These are phyloP conservation scores for Penicillium sp. DNA, from an alignment of 2,329 filamentous ascomycete species.

Conservation along the genomic window DNA sequence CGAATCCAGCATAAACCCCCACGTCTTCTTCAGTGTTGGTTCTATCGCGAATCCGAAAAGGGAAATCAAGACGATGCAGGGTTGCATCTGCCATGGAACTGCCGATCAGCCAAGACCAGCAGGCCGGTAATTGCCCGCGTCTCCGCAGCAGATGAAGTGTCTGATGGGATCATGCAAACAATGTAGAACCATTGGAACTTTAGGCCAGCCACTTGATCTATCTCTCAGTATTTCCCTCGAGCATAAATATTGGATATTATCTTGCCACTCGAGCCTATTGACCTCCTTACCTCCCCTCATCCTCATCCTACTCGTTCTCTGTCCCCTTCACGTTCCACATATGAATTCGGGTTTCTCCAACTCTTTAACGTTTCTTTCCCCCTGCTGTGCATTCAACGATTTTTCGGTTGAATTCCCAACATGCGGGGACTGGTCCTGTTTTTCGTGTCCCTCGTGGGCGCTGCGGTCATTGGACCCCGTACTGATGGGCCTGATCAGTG, in stretches of 20 bases:
- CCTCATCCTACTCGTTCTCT: not conserved
- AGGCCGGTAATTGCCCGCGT: conserved; percentile 14
- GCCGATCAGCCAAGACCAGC: conserved; percentile 11
- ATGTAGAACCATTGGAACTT: not conserved
- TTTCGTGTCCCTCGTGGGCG: conserved; percentile 30
- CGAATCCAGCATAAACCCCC: not conserved
- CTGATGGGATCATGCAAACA: not conserved
- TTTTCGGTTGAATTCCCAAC: conserved; percentile 6
- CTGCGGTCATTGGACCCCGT: conserved; percentile 23
- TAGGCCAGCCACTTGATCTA: not conserved
- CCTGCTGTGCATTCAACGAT: conserved; percentile 4
- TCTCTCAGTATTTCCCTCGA: not conserved
- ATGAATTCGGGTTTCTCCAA: not conserved
- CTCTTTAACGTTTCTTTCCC: not conserved
- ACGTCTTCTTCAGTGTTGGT: not conserved
- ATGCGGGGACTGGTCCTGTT: conserved; percentile 30
- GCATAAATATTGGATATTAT: conserved; percentile 11
- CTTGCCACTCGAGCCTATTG: not conserved
- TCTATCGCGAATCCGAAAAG: not conserved
- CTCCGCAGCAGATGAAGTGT: not conserved
- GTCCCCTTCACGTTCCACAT: not conserved
- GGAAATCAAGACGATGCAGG: not conserved
- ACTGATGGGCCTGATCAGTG: conserved; percentile 22
- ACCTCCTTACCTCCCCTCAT: not conserved
- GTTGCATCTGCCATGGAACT: conserved; percentile 3